These are phyloP conservation scores for Neofusicoccum ribis DNA, from an alignment of 2,329 filamentous ascomycete species.

Conservation along the genomic window DNA sequence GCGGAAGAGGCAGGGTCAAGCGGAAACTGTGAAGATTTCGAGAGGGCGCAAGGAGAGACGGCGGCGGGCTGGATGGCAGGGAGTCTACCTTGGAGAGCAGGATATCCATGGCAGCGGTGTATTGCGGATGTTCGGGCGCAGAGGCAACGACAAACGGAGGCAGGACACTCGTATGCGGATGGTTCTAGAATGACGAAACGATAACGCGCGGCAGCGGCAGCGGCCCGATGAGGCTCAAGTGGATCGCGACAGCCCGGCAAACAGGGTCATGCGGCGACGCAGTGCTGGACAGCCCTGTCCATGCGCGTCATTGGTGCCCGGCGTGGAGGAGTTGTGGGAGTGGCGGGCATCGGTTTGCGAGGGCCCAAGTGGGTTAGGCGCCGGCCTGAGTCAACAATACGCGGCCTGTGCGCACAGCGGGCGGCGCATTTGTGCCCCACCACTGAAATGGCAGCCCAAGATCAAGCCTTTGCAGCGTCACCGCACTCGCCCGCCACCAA, in stretches of 20 bases:
- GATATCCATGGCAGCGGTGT: slow-evolving; percentile 64
- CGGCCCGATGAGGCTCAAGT: not conserved
- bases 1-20: not conserved
- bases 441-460: slow-evolving; percentile 16
- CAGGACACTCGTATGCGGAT: not conserved
- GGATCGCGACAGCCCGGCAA: not conserved
- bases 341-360: not conserved
- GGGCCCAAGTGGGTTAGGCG: slow-evolving; percentile 6
- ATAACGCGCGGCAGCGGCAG: slow-evolving; percentile 21
- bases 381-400: not conserved
- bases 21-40: not conserved
- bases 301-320: slow-evolving; percentile 18
- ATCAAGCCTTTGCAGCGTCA: slow-evolving; percentile 10
- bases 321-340: not conserved
- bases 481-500: not conserved
- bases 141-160: slow-evolving; percentile 18
- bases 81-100: slow-evolving; percentile 58
- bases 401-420: not conserved
- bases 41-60: not conserved
- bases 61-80: not conserved
- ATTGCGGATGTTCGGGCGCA: not conserved
- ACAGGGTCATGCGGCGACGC: not conserved
- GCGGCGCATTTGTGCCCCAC: slow-evolving; percentile 8
- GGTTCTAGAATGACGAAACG: slow-evolving; percentile 24
- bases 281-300: not conserved